These are phyloP conservation scores for Acanthamoeba comandoni DNA, from an alignment of 208 protist species.

Conservation along the genomic window DNA sequence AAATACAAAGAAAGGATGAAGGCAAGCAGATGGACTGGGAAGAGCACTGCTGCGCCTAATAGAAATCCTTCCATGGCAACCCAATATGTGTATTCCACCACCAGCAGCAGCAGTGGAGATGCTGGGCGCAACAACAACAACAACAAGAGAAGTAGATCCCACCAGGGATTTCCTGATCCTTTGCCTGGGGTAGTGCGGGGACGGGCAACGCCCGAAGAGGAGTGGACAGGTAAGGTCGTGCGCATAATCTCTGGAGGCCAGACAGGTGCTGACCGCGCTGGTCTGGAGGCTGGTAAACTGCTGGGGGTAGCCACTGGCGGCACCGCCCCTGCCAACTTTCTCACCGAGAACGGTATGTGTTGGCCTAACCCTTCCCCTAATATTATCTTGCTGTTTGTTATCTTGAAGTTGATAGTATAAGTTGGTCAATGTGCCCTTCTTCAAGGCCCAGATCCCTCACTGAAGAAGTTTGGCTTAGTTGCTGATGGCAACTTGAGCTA, in stretches of 20 bases:
- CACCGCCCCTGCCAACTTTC: slow-evolving; percentile 44
- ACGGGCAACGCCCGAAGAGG: background rate
- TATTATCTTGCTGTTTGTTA: no score
- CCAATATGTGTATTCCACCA: no score
- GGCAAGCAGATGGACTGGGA: no score
- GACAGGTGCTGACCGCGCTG: slow-evolving; percentile 66
- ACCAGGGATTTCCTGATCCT: background rate
- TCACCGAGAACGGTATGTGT: slow-evolving; percentile 19
- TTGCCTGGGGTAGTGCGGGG: background rate
- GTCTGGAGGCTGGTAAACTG: slow-evolving; percentile 43
- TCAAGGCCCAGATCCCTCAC: background rate
- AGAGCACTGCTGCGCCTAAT: no score
- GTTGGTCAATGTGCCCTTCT: no score
- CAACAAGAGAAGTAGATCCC: no score
- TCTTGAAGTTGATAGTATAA: no score
- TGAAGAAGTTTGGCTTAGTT: slow-evolving; percentile 29
- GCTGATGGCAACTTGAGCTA: slow-evolving; percentile 39
- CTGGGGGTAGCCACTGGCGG: slow-evolving; percentile 55
- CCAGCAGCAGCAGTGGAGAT: no score
- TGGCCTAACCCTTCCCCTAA: background rate
- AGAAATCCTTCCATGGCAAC: no score
- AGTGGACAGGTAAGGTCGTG: slow-evolving; percentile 64
- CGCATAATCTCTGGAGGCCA: slow-evolving; percentile 65
- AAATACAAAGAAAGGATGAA: no score
- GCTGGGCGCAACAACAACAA: no score